A percentile compares a stretch with the other conserved stretches of the same genome.
Evolutionary conservation across 306 rosid species (phyloP).

Genomic region (Casuarina cunninghamiana): DNA sequence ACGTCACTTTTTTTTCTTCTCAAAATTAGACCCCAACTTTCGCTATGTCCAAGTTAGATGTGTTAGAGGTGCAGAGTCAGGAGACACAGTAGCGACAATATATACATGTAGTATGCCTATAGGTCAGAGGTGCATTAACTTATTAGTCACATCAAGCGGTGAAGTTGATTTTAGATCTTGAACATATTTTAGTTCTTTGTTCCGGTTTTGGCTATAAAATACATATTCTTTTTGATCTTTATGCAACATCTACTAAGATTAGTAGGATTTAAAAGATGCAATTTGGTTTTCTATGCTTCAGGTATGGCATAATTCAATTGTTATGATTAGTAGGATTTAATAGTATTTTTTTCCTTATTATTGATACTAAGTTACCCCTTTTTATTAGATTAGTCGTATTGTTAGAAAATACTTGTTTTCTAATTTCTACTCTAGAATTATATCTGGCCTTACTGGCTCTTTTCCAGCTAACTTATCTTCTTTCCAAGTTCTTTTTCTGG

Average conservation of each 20-base stretch:
- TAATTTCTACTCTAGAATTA: too few relatives aligned
- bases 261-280: neutral
- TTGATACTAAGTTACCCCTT: too few relatives aligned
- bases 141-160: neutral
- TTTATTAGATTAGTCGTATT: too few relatives aligned
- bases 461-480: neutral
- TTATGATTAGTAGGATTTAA: too few relatives aligned
- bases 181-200: neutral
- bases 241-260: neutral
- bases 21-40: neutral
- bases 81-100: neutral
- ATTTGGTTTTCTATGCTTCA: neutral
- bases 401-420: too few relatives aligned
- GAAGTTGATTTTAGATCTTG: neutral
- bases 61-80: neutral
- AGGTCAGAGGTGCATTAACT: neutral
- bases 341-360: too few relatives aligned
- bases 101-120: neutral
- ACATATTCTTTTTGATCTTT: neutral
- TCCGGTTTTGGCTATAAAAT: neutral
- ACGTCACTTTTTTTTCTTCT: neutral
- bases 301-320: neutral
- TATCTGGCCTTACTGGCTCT: too few relatives aligned
- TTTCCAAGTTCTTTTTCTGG: neutral
- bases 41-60: neutral